A percentile compares a stretch with the other conserved stretches of the same genome.
Evolutionary conservation across 2,329 filamentous ascomycete species (phyloP).

Genomic region (Metarhizium sp.): DNA sequence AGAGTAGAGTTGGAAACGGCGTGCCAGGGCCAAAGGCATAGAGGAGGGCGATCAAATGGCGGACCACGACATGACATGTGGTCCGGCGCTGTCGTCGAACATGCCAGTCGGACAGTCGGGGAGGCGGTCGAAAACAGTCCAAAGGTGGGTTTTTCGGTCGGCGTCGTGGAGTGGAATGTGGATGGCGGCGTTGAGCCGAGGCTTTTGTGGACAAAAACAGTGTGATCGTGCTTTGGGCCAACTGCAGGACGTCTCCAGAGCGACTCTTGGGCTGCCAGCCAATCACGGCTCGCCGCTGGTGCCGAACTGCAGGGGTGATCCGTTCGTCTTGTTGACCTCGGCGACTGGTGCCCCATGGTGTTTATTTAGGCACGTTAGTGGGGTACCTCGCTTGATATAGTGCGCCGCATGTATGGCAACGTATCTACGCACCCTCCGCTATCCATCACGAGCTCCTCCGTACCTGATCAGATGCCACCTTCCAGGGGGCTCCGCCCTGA

Average conservation of each 20-base stretch:
- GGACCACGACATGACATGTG: slow-evolving; percentile 12
- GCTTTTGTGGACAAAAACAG: neutral
- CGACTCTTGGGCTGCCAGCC: neutral
- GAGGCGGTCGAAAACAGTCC: slow-evolving; percentile 1
- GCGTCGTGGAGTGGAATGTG: neutral
- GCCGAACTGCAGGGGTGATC: neutral
- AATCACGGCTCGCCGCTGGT: neutral
- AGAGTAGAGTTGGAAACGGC: neutral
- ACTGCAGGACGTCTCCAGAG: neutral
- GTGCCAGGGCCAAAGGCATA: slow-evolving; percentile 4
- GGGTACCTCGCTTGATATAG: neutral
- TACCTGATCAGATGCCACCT: neutral
- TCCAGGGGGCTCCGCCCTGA: no score
- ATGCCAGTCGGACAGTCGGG: slow-evolving; percentile 3
- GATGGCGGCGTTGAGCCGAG: slow-evolving; percentile 2
- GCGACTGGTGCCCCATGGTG: neutral
- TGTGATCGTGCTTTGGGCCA: neutral
- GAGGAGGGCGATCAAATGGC: slow-evolving; percentile 3
- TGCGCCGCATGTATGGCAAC: neutral
- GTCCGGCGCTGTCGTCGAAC: slow-evolving; percentile 7
- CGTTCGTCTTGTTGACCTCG: neutral
- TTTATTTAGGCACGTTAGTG: neutral
- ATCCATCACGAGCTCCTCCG: slow-evolving; percentile 1
- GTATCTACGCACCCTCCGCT: slow-evolving; percentile 8
- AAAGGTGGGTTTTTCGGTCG: slow-evolving; percentile 6